Percentiles rank a stretch among this genome's conserved stretches.
Evolutionary conservation across 225 moss, liverwort and hornwort species (phyloP).

Genomic region (Bryoerythrophyllum caledonicum): DNA sequence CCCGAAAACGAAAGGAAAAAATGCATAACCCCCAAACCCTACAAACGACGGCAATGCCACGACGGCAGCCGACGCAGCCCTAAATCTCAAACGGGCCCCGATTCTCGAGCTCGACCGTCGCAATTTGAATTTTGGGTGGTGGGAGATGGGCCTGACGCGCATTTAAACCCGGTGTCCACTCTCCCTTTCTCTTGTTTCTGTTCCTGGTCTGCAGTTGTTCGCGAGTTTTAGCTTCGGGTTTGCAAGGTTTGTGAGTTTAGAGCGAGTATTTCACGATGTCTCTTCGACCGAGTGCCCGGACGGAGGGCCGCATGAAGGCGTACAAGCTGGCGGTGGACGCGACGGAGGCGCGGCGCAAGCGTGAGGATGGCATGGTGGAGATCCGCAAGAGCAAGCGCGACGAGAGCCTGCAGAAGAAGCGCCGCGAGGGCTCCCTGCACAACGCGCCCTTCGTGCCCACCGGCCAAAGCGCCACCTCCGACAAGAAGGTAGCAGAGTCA

Average conservation of each 20-base stretch:
- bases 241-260: too few relatives aligned
- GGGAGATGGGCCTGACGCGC: neutral
- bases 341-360: slow-evolving; percentile 92
- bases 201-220: neutral
- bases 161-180: neutral
- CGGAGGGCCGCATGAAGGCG: slow-evolving; percentile 94
- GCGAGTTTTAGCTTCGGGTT: too few relatives aligned
- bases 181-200: accelerated
- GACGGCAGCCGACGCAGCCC: slow-evolving; percentile 12
- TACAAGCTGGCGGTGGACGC: slow-evolving; percentile 98
- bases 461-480: slow-evolving; percentile 53
- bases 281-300: slow-evolving; percentile 82
- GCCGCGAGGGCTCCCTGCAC: slow-evolving; percentile 81
- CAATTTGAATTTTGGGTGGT: slow-evolving; percentile 28
- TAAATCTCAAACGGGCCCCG: slow-evolving; percentile 6
- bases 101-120: slow-evolving; percentile 18
- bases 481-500: slow-evolving; percentile 66
- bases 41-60: neutral
- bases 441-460: slow-evolving; percentile 60
- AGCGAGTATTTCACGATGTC: slow-evolving; percentile 55
- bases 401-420: slow-evolving; percentile 92
- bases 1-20: neutral
- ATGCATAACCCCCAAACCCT: neutral
- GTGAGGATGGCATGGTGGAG: slow-evolving; percentile 98
- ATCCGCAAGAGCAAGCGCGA: slow-evolving; percentile 98